Base-by-base conservation (phyloP, 2,329 filamentous ascomycete genomes). In the Cercospora sesami region DNA sequence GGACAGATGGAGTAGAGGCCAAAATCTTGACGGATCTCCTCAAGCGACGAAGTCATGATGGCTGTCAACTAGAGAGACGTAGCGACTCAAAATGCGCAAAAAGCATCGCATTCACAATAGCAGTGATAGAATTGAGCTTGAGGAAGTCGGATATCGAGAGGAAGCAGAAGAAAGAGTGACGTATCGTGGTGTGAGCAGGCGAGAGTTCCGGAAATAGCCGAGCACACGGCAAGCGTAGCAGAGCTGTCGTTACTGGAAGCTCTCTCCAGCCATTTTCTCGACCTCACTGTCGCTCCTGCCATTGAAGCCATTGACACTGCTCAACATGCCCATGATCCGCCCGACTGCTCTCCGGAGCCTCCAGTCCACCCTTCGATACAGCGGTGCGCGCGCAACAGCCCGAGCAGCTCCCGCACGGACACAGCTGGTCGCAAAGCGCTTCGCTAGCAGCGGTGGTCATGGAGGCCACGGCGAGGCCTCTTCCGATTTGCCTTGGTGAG, bases 401-500 rank as follows among this genome's bases (percentile, higher is more conserved):
- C 69, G 72, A 65, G 68, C 68, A 18, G 67, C 65, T n/a, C 69
- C 70, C 45, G 66, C 63, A 26, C 67, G 72, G 66, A 71, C 74
- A 65, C 73, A 73, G 61, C 66, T 75, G 21, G 71, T 73, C 42
- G 71, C 73, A 59, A 73, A 70, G 67, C 72, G 74, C 67, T 75
- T 71, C 55, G 69, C 73, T 58, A 74, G 72, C 72, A 74, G 73
- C 71, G 74, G 71, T 58, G 69, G 72, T 60, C 71, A 70, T 42
- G 69, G 62, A 28, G 69, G 64, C 30, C 71, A 72, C 51, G 69
- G 67, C 68, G 63, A 72, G 63, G 30, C 70, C 39, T 71, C 72
- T 67, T 75, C 73, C 10, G 74, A 75, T 68, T 57, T 75, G 53
- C 74, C 74, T 63, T 75, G 74, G 74, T 75, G 64, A 67, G 73